Evolutionary conservation across 345 rosid species (phyloP), one percentile per base, ranked within the genome.

Genomic region (Syzygium aqueum): DNA sequence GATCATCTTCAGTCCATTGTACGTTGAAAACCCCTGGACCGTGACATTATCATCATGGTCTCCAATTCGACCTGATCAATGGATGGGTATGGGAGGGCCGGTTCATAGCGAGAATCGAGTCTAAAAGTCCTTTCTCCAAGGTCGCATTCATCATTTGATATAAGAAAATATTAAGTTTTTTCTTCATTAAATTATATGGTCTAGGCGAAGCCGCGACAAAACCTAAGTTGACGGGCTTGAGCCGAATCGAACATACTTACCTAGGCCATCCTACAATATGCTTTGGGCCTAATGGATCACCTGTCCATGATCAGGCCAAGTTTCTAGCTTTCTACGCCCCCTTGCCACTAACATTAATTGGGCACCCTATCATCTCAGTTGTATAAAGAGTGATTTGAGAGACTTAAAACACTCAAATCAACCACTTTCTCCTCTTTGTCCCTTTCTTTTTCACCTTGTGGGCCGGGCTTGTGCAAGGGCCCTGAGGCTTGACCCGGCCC

Each of bases 81-180:
- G 46, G 46, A 11, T 67, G 14, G 46, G 11, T 8, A 67, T 33
- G 13, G 23, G 13, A 33, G 23, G 25, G 23, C 9, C 2, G 5
- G 2, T 67, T 1, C 0, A 6, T 2, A 30, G 77, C 2, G 11
- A 33, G 78, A 67, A 19, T 19, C 7, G 0, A 33, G 22, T 67
- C 46, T 8, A 17, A 67, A 67, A 67, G 25, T 67, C 46, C 5
- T 33, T 67, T 67, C 46, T 67, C 25, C 2, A 33, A 1, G 46
- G 23, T 33, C 13, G 10, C 46, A 17, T 67, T 33, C 17, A 7
- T 19, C 80, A 67, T 11, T 17, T 67, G 46, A 5, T 3, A 17
- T 33, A 15, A 30, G 43, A 65, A 30, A 65, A 30, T 65, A 65
- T 65, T 19, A 19, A 21, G 21, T 16, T 65, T 65, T 30, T 16